Percentiles rank a stretch among this genome's conserved stretches.
Evolutionary conservation across 495 filamentous ascomycete species (phyloP).

Genomic region (Aspergillus nanangensis): DNA sequence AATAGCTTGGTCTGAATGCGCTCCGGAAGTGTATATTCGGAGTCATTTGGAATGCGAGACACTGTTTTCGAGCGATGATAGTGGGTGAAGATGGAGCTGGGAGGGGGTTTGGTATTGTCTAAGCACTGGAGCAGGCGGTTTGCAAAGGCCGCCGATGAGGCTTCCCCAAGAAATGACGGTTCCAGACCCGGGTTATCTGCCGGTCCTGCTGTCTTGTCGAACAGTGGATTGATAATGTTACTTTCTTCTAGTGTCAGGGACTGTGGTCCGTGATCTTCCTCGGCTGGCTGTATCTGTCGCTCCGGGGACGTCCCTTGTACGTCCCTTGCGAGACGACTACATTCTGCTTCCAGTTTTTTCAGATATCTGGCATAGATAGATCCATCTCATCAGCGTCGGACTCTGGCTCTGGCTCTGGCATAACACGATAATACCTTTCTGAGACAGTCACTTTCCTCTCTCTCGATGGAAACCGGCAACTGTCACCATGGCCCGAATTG

Average conservation of each 20-base stretch:
- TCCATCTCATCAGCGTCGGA: background rate
- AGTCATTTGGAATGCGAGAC: background rate
- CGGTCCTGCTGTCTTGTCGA: too few relatives aligned
- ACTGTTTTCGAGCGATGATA: too few relatives aligned
- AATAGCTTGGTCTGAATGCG: background rate
- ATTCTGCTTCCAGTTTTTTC: conserved; percentile 8
- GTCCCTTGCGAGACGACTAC: too few relatives aligned
- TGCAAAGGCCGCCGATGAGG: too few relatives aligned
- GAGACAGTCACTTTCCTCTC: conserved; percentile 14
- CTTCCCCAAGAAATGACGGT: too few relatives aligned
- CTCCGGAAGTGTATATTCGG: background rate
- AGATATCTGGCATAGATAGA: conserved; percentile 1
- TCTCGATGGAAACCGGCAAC: conserved; percentile 14
- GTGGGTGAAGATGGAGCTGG: background rate
- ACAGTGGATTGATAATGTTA: too few relatives aligned
- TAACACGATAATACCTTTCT: conserved; percentile 13
- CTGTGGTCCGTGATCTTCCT: too few relatives aligned
- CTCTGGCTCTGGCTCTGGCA: too few relatives aligned
- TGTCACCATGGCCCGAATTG: conserved; percentile 4
- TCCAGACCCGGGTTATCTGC: too few relatives aligned
- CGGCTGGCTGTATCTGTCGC: conserved; percentile 5
- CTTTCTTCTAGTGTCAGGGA: too few relatives aligned
- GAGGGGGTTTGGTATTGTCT: too few relatives aligned
- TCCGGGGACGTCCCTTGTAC: conserved; percentile 1
- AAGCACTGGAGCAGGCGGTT: too few relatives aligned